phyloP scores from a whole-genome alignment of 2,329 filamentous ascomycete genomes.

The Trichoderma semiorbis region DNA sequence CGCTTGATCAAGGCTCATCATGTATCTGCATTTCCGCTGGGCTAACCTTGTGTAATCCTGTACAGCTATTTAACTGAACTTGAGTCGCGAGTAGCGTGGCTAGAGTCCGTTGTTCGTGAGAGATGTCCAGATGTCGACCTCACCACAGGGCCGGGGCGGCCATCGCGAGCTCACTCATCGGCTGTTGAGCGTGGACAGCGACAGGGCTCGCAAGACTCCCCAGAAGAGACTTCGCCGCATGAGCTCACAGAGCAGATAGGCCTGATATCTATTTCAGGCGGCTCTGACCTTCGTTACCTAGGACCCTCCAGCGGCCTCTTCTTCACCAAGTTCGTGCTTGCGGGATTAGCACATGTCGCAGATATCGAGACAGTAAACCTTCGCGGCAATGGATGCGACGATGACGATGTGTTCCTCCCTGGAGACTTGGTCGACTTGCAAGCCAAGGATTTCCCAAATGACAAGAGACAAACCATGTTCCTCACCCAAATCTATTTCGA shows the following conservation, averaged over 20 bases:
- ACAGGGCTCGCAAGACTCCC: slow-evolving; percentile 10
- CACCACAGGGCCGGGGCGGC: slow-evolving; percentile 22
- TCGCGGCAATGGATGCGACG: not conserved
- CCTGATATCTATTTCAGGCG: slow-evolving; percentile 46
- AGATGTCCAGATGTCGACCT: slow-evolving; percentile 43
- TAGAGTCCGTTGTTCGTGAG: slow-evolving; percentile 42
- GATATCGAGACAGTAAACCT: slow-evolving; percentile 10
- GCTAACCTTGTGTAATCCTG: not conserved
- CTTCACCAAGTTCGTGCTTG: slow-evolving; percentile 47
- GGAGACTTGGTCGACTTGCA: slow-evolving; percentile 35
- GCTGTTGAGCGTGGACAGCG: not conserved
- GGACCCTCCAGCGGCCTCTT: slow-evolving; percentile 56
- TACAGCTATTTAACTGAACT: slow-evolving; percentile 11
- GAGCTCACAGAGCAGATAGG: slow-evolving; percentile 42
- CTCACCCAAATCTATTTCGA: slow-evolving; percentile 47
- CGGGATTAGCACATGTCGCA: slow-evolving; percentile 2
- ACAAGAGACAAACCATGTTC: slow-evolving; percentile 9
- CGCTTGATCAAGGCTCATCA: not conserved
- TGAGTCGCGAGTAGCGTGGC: slow-evolving; percentile 32
- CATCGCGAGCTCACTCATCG: not conserved
- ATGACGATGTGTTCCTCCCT: slow-evolving; percentile 24
- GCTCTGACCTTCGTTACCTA: slow-evolving; percentile 48
- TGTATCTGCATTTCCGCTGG: not conserved
- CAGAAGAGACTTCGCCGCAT: slow-evolving; percentile 37
- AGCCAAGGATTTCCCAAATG: slow-evolving; percentile 11